Evolutionary conservation across 2,329 filamentous ascomycete species (phyloP), one percentile per base, ranked within the genome.

Genomic region (Colletotrichum costaricense): DNA sequence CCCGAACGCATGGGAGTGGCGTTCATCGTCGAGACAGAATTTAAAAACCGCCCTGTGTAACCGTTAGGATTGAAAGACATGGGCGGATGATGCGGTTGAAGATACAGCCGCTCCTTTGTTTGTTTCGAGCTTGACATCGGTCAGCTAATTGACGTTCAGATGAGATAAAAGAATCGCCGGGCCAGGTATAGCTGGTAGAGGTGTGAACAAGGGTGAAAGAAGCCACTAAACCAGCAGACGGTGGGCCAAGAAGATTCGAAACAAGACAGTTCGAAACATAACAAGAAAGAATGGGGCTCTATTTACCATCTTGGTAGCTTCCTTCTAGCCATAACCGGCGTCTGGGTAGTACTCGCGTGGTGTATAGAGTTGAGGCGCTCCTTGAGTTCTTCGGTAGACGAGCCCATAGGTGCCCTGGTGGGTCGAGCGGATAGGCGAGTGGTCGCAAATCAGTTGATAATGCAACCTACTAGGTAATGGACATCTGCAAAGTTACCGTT

Each of bases 1-100:
- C 30, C 59, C 42, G 7, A 52, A 55, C 58, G 42, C 57, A n/a
- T 57, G 66, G 54, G 2, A 22, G 38, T 64, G 58, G 66, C 54
- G 57, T 24, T 30, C 11, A 9, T 35, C 26, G 42, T 7, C 26
- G 22, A 33, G 24, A 26, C n/a, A 8, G 46, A 5, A 35, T 14
- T 8, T 28, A 42, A 19, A 14, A 33, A 49, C 42, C 4, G 42
- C 42, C 42, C 42, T 12, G 64, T 52, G 12, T 22, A 24, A 42
- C 38, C 38, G 16, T 42, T 42, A 42, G 14, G 12, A 14, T 19
- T 24, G 35, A 67, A 5, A 22, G 11, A 33, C 28, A 58, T 19
- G 60, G 46, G 56, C 46, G 62, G 63, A 7, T 22, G 11, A 8
- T 19, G 28, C 42, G 42, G 42, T 49, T 49, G 42, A 49, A 49